phyloP scores from a whole-genome alignment of 2,329 filamentous ascomycete species.

The Coniochaeta prunicola region DNA sequence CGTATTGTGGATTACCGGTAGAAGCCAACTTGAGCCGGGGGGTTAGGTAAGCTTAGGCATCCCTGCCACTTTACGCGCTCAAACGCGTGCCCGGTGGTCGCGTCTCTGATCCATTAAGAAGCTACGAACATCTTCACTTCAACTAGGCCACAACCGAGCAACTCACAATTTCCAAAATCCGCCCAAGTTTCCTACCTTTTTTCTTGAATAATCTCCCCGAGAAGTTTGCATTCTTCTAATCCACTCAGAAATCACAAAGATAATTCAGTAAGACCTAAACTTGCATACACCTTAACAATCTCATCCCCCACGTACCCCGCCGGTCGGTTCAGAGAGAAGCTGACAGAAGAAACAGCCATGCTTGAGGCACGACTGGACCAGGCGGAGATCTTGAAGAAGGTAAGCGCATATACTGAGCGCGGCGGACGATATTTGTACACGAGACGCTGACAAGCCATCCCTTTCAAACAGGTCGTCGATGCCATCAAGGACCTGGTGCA shows the following conservation, averaged over 20 bases:
- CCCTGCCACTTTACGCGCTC: constrained; percentile 2
- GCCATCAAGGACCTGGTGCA: constrained; percentile 99
- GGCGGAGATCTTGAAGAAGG: constrained; percentile 92
- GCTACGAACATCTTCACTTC: constrained; percentile 1
- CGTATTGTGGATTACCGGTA: no score
- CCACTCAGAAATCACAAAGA: neutral
- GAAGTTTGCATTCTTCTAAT: neutral
- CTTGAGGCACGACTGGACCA: constrained; percentile 97
- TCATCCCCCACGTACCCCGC: neutral
- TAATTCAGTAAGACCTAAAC: constrained; percentile 12
- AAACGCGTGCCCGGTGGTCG: neutral
- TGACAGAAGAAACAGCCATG: constrained; percentile 44
- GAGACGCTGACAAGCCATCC: neutral
- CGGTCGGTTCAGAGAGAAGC: constrained; percentile 5
- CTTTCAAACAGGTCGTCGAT: constrained; percentile 71
- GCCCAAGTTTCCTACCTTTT: neutral
- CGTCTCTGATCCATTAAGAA: neutral
- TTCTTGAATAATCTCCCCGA: neutral
- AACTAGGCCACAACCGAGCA: neutral
- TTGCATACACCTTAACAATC: neutral
- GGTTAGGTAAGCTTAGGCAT: neutral
- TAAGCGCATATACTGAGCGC: constrained; percentile 27
- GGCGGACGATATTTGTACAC: neutral
- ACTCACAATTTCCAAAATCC: neutral
- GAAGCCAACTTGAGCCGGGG: no score